Conservation (phyloP, 257 asterid genomes). For the Haberlea rhodopensis region DNA sequence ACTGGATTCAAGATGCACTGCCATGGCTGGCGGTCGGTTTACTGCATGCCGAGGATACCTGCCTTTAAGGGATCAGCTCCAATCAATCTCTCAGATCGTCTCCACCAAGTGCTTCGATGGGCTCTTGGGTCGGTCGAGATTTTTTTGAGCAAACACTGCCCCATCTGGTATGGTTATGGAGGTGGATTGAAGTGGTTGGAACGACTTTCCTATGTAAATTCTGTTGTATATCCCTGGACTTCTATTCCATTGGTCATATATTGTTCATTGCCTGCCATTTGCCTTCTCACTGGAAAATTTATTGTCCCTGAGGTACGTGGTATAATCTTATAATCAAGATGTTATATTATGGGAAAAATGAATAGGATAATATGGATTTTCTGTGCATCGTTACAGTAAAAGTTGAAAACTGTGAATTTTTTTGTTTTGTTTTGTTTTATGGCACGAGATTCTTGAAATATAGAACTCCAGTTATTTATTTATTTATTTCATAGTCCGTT, state of each 20-base stretch:
- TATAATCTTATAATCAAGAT: not conserved
- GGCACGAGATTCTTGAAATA: not conserved
- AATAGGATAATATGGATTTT: not conserved
- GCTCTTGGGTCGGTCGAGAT: constrained; percentile 97
- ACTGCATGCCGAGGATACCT: constrained; percentile 78
- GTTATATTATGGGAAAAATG: not conserved
- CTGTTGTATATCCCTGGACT: constrained; percentile 90
- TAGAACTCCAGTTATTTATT: not conserved
- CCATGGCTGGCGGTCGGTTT: constrained; percentile 95
- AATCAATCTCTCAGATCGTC: constrained; percentile 86
- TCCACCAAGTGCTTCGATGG: constrained; percentile 94
- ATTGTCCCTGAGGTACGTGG: constrained; percentile 81
- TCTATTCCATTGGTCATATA: constrained; percentile 81
- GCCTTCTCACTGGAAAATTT: constrained; percentile 88
- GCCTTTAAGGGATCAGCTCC: constrained; percentile 95
- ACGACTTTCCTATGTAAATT: constrained; percentile 73
- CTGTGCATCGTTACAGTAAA: not conserved
- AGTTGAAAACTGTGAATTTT: not conserved
- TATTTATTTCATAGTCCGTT: not conserved
- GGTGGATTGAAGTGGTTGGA: constrained; percentile 86
- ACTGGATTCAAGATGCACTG: constrained; percentile 98
- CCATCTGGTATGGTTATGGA: constrained; percentile 91
- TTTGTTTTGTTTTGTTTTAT: too few relatives aligned
- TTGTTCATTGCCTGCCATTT: constrained; percentile 88
- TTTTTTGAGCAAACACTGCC: constrained; percentile 85